phyloP scores from a whole-genome alignment of 495 filamentous ascomycete genomes.

The Mytilinidion resinicola region DNA sequence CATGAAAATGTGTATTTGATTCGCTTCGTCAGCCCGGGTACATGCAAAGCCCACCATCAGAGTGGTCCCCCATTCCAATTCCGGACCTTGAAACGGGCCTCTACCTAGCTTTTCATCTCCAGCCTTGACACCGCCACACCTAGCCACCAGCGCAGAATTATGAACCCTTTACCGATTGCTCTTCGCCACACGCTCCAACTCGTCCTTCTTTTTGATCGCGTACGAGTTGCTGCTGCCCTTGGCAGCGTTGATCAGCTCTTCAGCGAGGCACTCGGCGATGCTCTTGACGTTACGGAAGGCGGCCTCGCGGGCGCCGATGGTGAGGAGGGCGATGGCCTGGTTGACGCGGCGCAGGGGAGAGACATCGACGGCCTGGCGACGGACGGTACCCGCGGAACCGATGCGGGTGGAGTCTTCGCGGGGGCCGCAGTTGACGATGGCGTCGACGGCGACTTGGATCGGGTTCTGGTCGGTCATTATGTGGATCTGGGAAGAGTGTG shows the following conservation, averaged over 20 bases:
- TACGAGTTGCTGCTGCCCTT: slow-evolving; percentile 99
- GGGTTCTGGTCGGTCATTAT: slow-evolving; percentile 99
- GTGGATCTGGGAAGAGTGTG: slow-evolving; percentile 64
- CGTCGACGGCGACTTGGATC: slow-evolving; percentile 98
- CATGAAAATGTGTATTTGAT: slow-evolving; percentile 24
- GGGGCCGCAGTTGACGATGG: slow-evolving; percentile 99
- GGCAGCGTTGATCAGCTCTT: slow-evolving; percentile 99
- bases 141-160: slow-evolving; percentile 10
- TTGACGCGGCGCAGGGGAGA: slow-evolving; percentile 98
- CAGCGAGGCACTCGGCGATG: slow-evolving; percentile 94
- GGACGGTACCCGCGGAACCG: slow-evolving; percentile 97
- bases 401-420: slow-evolving; percentile 99
- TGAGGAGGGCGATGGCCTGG: slow-evolving; percentile 96
- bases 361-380: slow-evolving; percentile 99
- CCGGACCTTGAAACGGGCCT: not conserved
- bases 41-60: slow-evolving; percentile 18
- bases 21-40: slow-evolving; percentile 24
- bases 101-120: not conserved
- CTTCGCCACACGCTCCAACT: slow-evolving; percentile 99
- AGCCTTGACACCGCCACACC: not conserved
- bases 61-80: slow-evolving; percentile 7
- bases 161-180: slow-evolving; percentile 78
- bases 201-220: slow-evolving; percentile 99
- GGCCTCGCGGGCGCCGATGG: slow-evolving; percentile 94
- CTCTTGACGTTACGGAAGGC: slow-evolving; percentile 99